Evolutionary conservation across 345 rosid species (phyloP).

Genomic region (Eutrema heterophyllum): DNA sequence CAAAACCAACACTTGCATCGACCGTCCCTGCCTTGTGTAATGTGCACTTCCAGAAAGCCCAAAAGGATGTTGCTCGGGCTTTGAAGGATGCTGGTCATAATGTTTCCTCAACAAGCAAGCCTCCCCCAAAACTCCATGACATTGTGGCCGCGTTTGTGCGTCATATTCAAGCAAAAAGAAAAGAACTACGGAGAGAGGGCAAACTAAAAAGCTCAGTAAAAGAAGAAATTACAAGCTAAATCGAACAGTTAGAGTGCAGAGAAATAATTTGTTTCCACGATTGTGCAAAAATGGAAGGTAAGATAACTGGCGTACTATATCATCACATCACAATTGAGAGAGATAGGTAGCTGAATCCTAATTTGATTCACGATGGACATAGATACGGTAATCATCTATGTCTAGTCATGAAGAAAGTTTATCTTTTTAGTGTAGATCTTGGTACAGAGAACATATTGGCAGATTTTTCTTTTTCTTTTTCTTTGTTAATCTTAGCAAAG

Average conservation of each 20-base stretch:
- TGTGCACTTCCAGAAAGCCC: conserved; percentile 68
- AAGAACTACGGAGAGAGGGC: conserved; percentile 30
- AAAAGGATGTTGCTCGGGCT: conserved; percentile 58
- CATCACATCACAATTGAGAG: not conserved
- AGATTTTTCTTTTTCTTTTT: not conserved
- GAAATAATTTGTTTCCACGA: not conserved
- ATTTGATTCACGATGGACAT: not conserved
- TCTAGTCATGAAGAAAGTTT: not conserved
- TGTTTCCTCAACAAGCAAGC: conserved; percentile 53
- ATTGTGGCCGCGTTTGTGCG: conserved; percentile 60
- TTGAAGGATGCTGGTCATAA: conserved; percentile 70
- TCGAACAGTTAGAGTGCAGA: not conserved
- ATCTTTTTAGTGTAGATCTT: not conserved
- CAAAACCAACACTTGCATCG: conserved; percentile 66
- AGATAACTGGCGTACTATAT: not conserved
- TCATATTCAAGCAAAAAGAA: conserved; percentile 75
- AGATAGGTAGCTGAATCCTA: not conserved
- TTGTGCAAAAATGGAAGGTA: conserved; percentile 13
- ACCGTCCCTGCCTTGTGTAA: conserved; percentile 53
- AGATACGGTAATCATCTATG: not conserved
- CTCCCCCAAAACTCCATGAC: conserved; percentile 68
- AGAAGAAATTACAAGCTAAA: conserved; percentile 37
- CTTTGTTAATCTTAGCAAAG: not conserved
- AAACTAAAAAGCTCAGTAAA: conserved; percentile 26
- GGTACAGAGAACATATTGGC: not conserved